phyloP scores from a whole-genome alignment of 352 stramenopile species.

The Globisporangium nodosum region DNA sequence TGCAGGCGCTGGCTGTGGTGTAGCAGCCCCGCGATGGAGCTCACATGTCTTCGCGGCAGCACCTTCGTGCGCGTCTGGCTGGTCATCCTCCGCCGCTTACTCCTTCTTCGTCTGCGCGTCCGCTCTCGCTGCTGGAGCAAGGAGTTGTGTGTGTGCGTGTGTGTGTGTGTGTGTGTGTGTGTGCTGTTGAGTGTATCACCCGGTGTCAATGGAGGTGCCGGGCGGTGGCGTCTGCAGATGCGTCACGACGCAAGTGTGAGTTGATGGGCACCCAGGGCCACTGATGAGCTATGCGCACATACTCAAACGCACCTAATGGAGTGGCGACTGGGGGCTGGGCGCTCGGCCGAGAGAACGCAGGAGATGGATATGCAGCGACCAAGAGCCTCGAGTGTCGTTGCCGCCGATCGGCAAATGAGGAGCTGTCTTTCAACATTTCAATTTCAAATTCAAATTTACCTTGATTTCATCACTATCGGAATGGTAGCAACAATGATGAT shows the following conservation, averaged over 20 bases:
- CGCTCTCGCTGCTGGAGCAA: not conserved
- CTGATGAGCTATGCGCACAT: not conserved
- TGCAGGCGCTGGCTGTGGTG: slow-evolving; percentile 33
- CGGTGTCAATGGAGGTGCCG: not conserved
- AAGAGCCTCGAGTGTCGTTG: not conserved
- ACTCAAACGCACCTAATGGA: not conserved
- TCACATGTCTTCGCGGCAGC: slow-evolving; percentile 23
- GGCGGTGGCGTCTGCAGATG: not conserved
- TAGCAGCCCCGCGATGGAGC: slow-evolving; percentile 25
- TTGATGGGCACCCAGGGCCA: not conserved
- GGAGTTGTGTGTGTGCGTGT: not conserved
- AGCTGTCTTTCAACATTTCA: slow-evolving; percentile 1
- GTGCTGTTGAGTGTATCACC: not conserved
- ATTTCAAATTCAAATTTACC: slow-evolving; percentile 1
- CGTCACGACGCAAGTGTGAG: not conserved
- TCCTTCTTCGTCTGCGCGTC: not conserved
- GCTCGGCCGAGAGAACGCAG: not conserved
- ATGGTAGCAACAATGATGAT: too few relatives aligned
- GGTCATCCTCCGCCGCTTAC: slow-evolving; percentile 2
- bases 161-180: not conserved
- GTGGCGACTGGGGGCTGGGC: not conserved
- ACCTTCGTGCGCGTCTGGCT: slow-evolving; percentile 35
- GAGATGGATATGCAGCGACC: slow-evolving; percentile 1
- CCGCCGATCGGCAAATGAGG: slow-evolving; percentile 1
- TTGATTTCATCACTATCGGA: too few relatives aligned